Base-by-base conservation (phyloP, 805 yeast genomes). In the Cyberlindnera subsufficiens region DNA sequence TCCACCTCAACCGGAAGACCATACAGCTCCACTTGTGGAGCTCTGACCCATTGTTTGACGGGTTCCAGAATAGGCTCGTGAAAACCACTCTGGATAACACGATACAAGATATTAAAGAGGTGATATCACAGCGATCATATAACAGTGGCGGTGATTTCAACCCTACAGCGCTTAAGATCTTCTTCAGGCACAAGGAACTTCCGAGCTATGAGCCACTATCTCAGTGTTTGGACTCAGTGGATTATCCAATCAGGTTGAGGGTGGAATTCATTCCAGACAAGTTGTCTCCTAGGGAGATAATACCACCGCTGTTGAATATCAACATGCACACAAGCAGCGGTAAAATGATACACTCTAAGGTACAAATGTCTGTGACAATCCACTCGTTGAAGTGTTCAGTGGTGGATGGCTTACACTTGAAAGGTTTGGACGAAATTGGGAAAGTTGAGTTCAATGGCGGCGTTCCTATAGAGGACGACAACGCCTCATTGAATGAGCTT, bases 51-150 rank as follows among this genome's bases (percentile, higher is more conserved):
- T 13, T 5, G 6, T 27, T 35, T 14, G 55, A 54, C 40, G 38
- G 39, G 17, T 37, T 56, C 25, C 27, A 38, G n/a, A 47, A 54
- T 35, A 52, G 44, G 35, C 11, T 42, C 11, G 51, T 58, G 9
- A 44, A 42, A 14, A 47, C 58, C 2, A 56, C 60, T 0, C 32
- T 56, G 18, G 54, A 53, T 11, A 58, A 56, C 37, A 55, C 60
- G 1, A 47, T 58, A 1, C 49, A 46, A 33, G 62, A 58, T 35
- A 15, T 58, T 10, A 50, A 54, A 19, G 60, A 58, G 35, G 43
- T 50, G 5, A 42, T 58, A 5, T 35, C 52, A 9, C 38, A 43
- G 10, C 39, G 60, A 15, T 55, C 60, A 4, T 27, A 31, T 8
- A 37, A 39, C 2, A 39, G 25, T 3, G 50, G 47, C 3, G 54